Percentiles rank a stretch among this genome's conserved stretches.
These are phyloP conservation scores for Henningerozyma blattae DNA, from an alignment of 805 yeast genomes.

Conservation along the genomic window DNA sequence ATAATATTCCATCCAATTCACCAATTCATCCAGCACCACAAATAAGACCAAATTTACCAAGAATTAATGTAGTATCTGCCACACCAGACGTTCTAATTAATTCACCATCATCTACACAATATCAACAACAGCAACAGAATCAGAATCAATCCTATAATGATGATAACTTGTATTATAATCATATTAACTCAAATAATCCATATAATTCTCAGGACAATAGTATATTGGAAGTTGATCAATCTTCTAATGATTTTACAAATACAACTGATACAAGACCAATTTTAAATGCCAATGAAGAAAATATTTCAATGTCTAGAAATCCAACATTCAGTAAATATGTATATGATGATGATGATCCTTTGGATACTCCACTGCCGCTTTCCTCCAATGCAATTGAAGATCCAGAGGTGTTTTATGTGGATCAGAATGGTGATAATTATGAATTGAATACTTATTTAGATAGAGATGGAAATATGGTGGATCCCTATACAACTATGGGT, in stretches of 20 bases:
- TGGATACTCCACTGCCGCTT: background rate
- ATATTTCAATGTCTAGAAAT: background rate
- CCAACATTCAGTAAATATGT: background rate
- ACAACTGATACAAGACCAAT: slow-evolving; percentile 17
- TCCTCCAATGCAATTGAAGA: slow-evolving; percentile 6
- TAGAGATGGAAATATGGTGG: slow-evolving; percentile 25
- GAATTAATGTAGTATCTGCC: slow-evolving; percentile 17
- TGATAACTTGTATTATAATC: slow-evolving; percentile 14
- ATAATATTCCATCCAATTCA: slow-evolving; percentile 8
- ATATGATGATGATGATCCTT: slow-evolving; percentile 2
- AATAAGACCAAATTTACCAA: slow-evolving; percentile 2
- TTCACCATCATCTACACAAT: background rate
- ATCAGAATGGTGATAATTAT: slow-evolving; percentile 26
- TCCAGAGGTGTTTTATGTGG: slow-evolving; percentile 18
- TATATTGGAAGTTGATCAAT: background rate
- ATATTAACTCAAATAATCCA: slow-evolving; percentile 3
- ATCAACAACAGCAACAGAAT: no score
- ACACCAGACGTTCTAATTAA: slow-evolving; percentile 13
- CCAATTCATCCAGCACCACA: background rate
- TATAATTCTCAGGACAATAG: slow-evolving; percentile 3
- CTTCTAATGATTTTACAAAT: background rate
- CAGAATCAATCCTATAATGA: slow-evolving; percentile 14
- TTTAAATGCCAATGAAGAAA: slow-evolving; percentile 6
- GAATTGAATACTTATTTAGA: slow-evolving; percentile 24
- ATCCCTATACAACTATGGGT: slow-evolving; percentile 19